These are phyloP conservation scores for Macadamia integrifolia DNA, from an alignment of 164 flowering plant species.

Conservation along the genomic window DNA sequence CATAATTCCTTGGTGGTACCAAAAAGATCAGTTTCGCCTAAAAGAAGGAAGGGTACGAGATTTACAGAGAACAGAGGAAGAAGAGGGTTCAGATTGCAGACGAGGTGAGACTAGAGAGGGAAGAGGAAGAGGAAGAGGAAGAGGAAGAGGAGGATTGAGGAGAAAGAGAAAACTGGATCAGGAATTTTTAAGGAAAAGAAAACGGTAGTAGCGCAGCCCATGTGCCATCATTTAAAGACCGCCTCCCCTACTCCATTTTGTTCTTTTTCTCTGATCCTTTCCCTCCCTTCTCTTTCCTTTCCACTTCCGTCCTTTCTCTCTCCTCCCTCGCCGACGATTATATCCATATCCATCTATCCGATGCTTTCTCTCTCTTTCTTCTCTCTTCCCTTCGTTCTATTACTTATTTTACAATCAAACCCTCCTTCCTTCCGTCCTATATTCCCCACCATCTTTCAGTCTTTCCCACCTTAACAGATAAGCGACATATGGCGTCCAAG, in stretches of 20 bases:
- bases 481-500: constrained; percentile 1
- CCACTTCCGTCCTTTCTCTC: no score
- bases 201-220: constrained; percentile 2
- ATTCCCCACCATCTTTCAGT: neutral
- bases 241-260: no score
- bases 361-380: neutral
- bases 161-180: neutral
- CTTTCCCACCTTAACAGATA: neutral
- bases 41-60: constrained; percentile 16
- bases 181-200: constrained; percentile 8
- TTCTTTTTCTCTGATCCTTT: neutral
- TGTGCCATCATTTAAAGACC: constrained; percentile 13
- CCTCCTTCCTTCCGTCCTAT: neutral
- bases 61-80: constrained; percentile 7
- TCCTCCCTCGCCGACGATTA: neutral
- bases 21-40: no score
- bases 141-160: neutral
- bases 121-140: no score
- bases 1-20: no score
- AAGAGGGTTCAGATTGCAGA: constrained; percentile 3
- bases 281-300: neutral
- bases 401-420: neutral
- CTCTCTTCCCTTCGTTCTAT: no score
- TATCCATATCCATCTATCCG: neutral
- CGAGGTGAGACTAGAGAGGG: no score